Evolutionary conservation across 371 early-diverging fungal genomes (phyloP), one percentile per base, ranked within the genome.

Genomic region (Syncephalastrum monosporum): DNA sequence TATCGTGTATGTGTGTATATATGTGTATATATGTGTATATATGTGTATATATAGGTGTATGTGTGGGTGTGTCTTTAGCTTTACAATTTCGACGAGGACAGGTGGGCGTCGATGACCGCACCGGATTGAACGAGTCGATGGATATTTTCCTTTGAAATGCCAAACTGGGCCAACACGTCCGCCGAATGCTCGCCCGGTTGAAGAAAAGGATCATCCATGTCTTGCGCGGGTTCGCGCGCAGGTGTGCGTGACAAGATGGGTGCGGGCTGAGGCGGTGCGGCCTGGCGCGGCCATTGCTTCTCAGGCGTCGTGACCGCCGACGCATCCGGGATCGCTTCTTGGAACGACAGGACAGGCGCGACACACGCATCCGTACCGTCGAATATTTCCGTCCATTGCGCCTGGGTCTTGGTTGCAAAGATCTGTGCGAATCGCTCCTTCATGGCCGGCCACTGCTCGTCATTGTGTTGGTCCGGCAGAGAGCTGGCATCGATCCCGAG

Each of bases 331-430:
- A 71, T 67, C 10, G 69, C 73, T 24, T 86, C 78, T 25, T 75
- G 73, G 27, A 68, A 67, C 1, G 76, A 75, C 41, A 89, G 63
- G 5, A 91, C 81, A n/a, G 91, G 89, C 2, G 87, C 84, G 4
- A 82, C 84, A 63, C 91, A 91, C 1, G 91, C 88, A 66, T 91
- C 91, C 3, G 82, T 82, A 5, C 75, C 71, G 41, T 82, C 76
- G 71, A 88, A 89, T 7, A 89, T 74, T n/a, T 59, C 53, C 2
- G 69, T 69, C 91, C 91, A 91, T 63, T 89, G 88, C 0, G 71
- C 72, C 45, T 82, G 86, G 0, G 88, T 86, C 63, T 84, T 87
- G 24, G 69, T 47, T 3, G 58, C 57, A 65, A 91, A 88, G 17
- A 78, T 61, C 4, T 64, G 57, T 16, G 67, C 68, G 57, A 91